Base-by-base conservation (phyloP, 345 rosid species). In the Litchi chinensis region DNA sequence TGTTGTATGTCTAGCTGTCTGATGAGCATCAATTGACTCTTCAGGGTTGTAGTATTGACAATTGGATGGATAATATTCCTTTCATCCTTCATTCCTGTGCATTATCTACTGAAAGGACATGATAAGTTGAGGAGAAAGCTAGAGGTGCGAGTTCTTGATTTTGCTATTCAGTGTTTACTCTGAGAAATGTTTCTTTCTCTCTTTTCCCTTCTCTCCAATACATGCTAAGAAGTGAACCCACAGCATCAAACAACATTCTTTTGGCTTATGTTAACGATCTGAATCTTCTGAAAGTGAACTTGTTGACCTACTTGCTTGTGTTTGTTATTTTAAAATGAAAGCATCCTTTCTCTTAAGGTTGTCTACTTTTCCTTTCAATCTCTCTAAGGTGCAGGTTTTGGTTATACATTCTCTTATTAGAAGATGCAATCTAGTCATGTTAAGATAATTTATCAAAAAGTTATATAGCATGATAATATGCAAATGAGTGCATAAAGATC, bases 11-110 rank as follows among this genome's bases (percentile, higher is more conserved):
- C 68, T 37, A 13, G 62, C 75, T 72, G 2, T 37, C 77, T 80
- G 62, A 77, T 70, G 72, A 43, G 66, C 22, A 21, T 70, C 24
- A 15, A 65, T 79, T 52, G 56, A 71, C 80, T 77, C 68, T 83
- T 84, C 93, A 93, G 99, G 94, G 87, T 85, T 85, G 10, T 94
- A 26, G 88, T 91, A 40, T 83, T 97, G 86, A 87, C 95, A 4
- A 80, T 91, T 64, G 99, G 99, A 76, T 97, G 99, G 99, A 84
- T 93, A 70, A 89, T 93, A 72, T 94, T 97, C 81, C 97, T 94
- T 64, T 91, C 98, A 7, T 79, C 86, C 43, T 89, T 92, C 84
- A 90, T 92, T 82, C 95, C 95, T 1, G 91, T 97, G 66, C 93
- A 90, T 82, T 74, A 81, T 63, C 88, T 97, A 43, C 86, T 97